Evolutionary conservation across 2,329 filamentous ascomycete species (phyloP), one percentile per base, ranked within the genome.

Genomic region (Coniella lustricola): DNA sequence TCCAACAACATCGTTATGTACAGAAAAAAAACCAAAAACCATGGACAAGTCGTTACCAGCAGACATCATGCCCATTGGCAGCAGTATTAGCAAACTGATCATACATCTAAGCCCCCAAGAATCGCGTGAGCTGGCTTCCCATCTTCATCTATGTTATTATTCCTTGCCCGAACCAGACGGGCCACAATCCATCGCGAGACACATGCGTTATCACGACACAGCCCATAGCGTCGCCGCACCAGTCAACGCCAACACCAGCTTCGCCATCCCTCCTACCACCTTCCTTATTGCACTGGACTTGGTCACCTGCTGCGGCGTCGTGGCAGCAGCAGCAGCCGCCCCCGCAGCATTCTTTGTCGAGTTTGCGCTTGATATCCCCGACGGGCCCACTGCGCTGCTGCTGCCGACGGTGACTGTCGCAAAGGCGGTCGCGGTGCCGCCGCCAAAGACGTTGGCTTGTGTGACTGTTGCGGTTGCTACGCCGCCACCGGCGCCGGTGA

Each of bases 341-440:
- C 32, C 36, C 14, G 14, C 34, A 16, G n/a, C 34, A 4, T 21
- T 33, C 17, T 21, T 1, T 18, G 9, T 7, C 25, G 45, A 13
- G 31, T 13, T 7, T 12, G 36, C 9, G 13, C 16, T 31, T 3
- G n/a, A 4, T 29, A 29, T 29, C 22, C 44, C 8, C 25, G 22
- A 36, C 17, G 44, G 44, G 3, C 44, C 25, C 25, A 29, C 5
- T 10, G 25, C 25, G 10, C 25, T 29, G 10, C 25, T 29, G 25
- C 10, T 5, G 10, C 25, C 44, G 16, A 50, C 48, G 9, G 43
- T 20, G 17, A 50, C 44, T 3, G 48, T 50, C 20, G 48, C 40
- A 21, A 50, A 43, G 4, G 45, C 48, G 7, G 48, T 50, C 4
- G 48, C 48, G 1, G 48, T 50, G 3, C 44, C 48, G 12, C 44